Conservation (phyloP, 2,329 filamentous ascomycete species). For the Aspergillus cejpii region DNA sequence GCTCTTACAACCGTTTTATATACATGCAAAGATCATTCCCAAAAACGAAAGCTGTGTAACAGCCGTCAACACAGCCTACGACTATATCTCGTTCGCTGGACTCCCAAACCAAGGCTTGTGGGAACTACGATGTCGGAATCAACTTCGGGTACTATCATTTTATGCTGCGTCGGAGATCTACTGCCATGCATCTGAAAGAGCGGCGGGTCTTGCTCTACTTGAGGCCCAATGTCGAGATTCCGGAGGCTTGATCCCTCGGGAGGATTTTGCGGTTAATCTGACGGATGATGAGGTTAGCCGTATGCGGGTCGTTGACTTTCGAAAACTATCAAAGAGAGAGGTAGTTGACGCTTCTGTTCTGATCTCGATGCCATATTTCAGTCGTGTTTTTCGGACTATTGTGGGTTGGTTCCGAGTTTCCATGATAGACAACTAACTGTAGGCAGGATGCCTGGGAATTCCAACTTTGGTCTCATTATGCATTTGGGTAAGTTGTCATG, state of each 20-base stretch:
- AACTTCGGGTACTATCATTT: constrained; percentile 29
- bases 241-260: constrained; percentile 23
- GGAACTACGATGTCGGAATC: constrained; percentile 29
- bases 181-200: constrained; percentile 24
- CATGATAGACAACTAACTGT: neutral
- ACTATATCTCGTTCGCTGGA: constrained; percentile 28
- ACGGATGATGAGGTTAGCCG: constrained; percentile 29
- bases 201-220: constrained; percentile 20
- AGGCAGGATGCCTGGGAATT: constrained; percentile 28
- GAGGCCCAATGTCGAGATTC: constrained; percentile 20
- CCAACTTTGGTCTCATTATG: constrained; percentile 31
- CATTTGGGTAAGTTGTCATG: constrained; percentile 30
- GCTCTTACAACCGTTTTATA: constrained; percentile 5
- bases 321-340: constrained; percentile 21
- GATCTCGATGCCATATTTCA: constrained; percentile 28
- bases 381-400: constrained; percentile 27
- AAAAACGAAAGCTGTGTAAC: constrained; percentile 29
- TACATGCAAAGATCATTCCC: constrained; percentile 9
- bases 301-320: constrained; percentile 31
- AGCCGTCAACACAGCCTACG: constrained; percentile 28
- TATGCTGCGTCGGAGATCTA: constrained; percentile 33
- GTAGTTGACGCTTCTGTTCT: constrained; percentile 24
- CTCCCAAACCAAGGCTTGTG: constrained; percentile 15
- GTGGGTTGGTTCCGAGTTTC: constrained; percentile 18
- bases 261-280: constrained; percentile 26